Percentiles rank a stretch among this genome's conserved stretches.
Conservation (phyloP, 192 early-diverging fungal genomes). For the Rhizoclosmatium sp. region DNA sequence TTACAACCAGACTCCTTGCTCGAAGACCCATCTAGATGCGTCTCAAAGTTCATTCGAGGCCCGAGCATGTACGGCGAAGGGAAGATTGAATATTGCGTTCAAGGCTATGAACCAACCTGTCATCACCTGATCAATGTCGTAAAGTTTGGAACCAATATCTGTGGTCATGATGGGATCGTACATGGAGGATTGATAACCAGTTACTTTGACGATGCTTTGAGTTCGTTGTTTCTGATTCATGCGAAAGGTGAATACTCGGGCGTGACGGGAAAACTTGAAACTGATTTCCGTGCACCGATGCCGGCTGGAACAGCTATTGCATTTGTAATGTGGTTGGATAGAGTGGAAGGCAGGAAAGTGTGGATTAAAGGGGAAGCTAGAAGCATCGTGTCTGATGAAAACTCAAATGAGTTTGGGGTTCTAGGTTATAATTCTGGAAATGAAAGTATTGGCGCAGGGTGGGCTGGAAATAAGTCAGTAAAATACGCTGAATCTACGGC, state of each 20-base stretch:
- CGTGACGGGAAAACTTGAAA: conserved; percentile 36
- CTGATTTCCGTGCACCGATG: conserved; percentile 36
- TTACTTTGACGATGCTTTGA: conserved; percentile 28
- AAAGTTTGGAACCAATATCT: conserved; percentile 19
- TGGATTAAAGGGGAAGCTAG: conserved; percentile 27
- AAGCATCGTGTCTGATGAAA: conserved; percentile 1
- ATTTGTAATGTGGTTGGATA: conserved; percentile 37
- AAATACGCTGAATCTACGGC: conserved; percentile 27
- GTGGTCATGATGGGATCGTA: conserved; percentile 32
- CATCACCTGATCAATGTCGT: too few species aligned
- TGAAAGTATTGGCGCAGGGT: conserved; percentile 3
- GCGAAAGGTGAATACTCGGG: conserved; percentile 18
- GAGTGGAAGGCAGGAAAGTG: conserved; percentile 31
- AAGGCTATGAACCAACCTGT: neutral
- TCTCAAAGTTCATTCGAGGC: neutral
- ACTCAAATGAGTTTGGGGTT: too few species aligned
- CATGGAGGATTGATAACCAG: conserved; percentile 31
- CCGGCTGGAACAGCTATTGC: conserved; percentile 1
- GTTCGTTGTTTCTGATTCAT: conserved; percentile 16
- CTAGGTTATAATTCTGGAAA: neutral
- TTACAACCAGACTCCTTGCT: too few species aligned
- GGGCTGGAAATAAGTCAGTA: neutral
- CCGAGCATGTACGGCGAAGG: conserved; percentile 23
- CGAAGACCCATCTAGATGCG: too few species aligned
- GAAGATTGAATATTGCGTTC: conserved; percentile 26